These are phyloP conservation scores for Luzula sylvatica DNA, from an alignment of 176 grass and related monocot species.

Conservation along the genomic window DNA sequence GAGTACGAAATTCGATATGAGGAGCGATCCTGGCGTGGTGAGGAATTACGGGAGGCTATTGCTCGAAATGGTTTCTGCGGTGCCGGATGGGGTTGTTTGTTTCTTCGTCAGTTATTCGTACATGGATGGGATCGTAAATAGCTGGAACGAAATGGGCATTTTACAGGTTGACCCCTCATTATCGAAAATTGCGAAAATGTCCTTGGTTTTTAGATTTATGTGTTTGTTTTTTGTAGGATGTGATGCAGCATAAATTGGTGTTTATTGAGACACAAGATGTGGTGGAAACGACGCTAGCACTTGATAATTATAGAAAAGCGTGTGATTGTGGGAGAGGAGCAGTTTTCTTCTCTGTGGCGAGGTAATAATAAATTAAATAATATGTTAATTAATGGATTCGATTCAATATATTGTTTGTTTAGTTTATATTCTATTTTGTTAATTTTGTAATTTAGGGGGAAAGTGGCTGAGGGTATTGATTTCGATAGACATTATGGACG, in stretches of 20 bases:
- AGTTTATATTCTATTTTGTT: not conserved
- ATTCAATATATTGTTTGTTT: too few species aligned
- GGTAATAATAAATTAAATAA: slow-evolving; percentile 21
- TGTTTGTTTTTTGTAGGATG: slow-evolving; percentile 50
- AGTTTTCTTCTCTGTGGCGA: slow-evolving; percentile 92
- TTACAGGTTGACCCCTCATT: slow-evolving; percentile 40
- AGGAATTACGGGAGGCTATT: slow-evolving; percentile 85
- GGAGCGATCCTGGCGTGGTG: slow-evolving; percentile 93
- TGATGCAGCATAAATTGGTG: slow-evolving; percentile 98
- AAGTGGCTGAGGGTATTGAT: slow-evolving; percentile 98
- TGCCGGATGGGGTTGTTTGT: slow-evolving; percentile 93
- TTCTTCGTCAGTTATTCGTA: slow-evolving; percentile 98
- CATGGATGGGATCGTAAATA: slow-evolving; percentile 98
- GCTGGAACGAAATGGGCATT: slow-evolving; percentile 97
- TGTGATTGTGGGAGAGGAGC: slow-evolving; percentile 94
- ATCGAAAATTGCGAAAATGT: too few species aligned
- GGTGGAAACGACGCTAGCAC: slow-evolving; percentile 92
- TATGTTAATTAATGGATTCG: too few species aligned
- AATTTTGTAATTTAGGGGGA: slow-evolving; percentile 48
- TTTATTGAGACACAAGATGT: slow-evolving; percentile 99
- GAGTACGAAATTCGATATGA: slow-evolving; percentile 94
- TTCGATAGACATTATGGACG: slow-evolving; percentile 98
- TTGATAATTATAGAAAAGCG: slow-evolving; percentile 95
- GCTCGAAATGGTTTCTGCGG: slow-evolving; percentile 84
- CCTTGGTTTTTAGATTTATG: too few species aligned